phyloP scores from a whole-genome alignment of 2,329 filamentous ascomycete genomes.

The Aureobasidium melanogenum region DNA sequence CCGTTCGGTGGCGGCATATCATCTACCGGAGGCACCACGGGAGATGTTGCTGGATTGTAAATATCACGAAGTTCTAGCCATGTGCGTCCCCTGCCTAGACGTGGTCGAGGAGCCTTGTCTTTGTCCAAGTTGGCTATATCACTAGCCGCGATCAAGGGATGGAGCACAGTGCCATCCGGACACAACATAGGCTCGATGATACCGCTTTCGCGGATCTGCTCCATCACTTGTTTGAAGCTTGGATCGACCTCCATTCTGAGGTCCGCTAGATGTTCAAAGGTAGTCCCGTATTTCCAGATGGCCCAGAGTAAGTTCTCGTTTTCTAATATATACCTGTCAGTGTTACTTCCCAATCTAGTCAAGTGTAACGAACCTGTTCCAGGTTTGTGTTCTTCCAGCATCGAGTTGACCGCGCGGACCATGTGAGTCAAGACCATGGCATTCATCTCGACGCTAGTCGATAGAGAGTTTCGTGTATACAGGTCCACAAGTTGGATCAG shows the following conservation, averaged over 20 bases:
- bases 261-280: conserved; percentile 8
- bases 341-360: not conserved
- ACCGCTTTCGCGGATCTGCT: conserved; percentile 6
- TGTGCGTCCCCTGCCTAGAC: conserved; percentile 18
- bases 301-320: conserved; percentile 14
- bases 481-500: conserved; percentile 6
- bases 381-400: conserved; percentile 67
- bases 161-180: conserved; percentile 8
- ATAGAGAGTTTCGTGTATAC: conserved; percentile 33
- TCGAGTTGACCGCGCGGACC: conserved; percentile 79
- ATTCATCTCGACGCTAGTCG: conserved; percentile 88
- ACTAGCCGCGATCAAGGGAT: not conserved
- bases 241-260: conserved; percentile 9
- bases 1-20: not conserved
- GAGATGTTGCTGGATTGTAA: conserved; percentile 73
- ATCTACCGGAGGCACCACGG: conserved; percentile 49
- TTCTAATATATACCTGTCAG: conserved; percentile 9
- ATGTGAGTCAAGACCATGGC: conserved; percentile 71
- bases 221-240: conserved; percentile 6
- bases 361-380: conserved; percentile 17
- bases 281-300: conserved; percentile 13
- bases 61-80: conserved; percentile 16
- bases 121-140: conserved; percentile 5
- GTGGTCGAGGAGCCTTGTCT: conserved; percentile 6
- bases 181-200: conserved; percentile 5